Conservation (phyloP, 164 flowering plant species). For the Nymphaea thermarum region DNA sequence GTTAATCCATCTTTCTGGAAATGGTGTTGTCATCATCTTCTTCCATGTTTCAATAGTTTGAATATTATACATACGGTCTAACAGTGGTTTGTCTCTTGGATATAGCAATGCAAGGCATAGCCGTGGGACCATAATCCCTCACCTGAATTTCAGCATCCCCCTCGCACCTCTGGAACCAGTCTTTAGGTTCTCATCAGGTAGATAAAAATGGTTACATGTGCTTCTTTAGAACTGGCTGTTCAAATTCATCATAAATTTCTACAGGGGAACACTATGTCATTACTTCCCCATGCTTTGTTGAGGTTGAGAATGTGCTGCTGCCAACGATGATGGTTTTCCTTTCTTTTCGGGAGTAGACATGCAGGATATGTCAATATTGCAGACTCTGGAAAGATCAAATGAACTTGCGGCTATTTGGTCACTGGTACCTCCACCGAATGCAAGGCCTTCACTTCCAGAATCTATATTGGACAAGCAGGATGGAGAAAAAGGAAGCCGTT, state of each 20-base stretch:
- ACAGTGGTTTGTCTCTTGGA: conserved; percentile 2
- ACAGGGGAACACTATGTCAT: too few relatives aligned
- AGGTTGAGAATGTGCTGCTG: too few relatives aligned
- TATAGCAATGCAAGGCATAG: conserved; percentile 87
- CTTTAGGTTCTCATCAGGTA: conserved; percentile 73
- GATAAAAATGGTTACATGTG: background rate
- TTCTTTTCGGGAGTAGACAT: conserved; percentile 31
- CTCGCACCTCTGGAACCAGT: conserved; percentile 58
- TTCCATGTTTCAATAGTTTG: too few relatives aligned
- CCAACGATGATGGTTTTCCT: background rate
- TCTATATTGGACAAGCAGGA: conserved; percentile 16
- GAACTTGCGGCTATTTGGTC: conserved; percentile 82
- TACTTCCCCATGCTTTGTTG: too few relatives aligned
- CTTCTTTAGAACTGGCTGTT: too few relatives aligned
- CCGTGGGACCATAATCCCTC: conserved; percentile 76
- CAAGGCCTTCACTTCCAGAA: conserved; percentile 30
- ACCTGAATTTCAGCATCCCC: conserved; percentile 94
- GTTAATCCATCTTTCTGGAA: too few relatives aligned
- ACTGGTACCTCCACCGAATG: conserved; percentile 59
- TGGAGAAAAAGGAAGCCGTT: conserved; percentile 54
- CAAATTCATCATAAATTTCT: too few relatives aligned
- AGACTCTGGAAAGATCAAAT: conserved; percentile 55
- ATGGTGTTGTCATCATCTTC: too few relatives aligned
- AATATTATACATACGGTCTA: too few relatives aligned
- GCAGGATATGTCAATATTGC: conserved; percentile 40